These are phyloP conservation scores for Penicillium hesseltinei DNA, from an alignment of 2,329 filamentous ascomycete genomes.

Conservation along the genomic window DNA sequence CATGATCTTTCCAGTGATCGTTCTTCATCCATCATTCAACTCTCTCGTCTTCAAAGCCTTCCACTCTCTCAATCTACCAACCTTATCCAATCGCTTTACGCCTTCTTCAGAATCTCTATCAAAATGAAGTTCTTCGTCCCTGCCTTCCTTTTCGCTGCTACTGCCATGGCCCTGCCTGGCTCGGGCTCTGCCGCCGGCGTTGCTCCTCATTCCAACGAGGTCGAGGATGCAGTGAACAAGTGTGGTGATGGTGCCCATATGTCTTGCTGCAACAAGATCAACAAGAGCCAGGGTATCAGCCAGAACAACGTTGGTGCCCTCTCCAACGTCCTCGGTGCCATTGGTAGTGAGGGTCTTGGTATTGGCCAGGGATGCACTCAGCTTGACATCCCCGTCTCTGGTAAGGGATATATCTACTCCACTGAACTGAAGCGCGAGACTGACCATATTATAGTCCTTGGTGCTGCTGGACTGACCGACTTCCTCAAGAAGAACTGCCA, in stretches of 20 bases:
- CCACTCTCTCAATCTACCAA: neutral
- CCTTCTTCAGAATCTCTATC: neutral
- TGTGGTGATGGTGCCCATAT: conserved; percentile 27
- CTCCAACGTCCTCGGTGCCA: conserved; percentile 25
- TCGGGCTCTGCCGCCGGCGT: conserved; percentile 1
- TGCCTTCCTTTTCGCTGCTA: conserved; percentile 25
- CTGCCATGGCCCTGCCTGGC: conserved; percentile 23
- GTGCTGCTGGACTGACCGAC: conserved; percentile 16
- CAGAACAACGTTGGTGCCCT: conserved; percentile 25
- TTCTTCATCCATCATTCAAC: conserved; percentile 8
- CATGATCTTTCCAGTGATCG: neutral
- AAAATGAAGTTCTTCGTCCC: conserved; percentile 32
- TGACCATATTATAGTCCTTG: conserved; percentile 13
- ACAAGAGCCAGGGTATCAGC: conserved; percentile 22
- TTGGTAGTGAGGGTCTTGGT: conserved; percentile 27
- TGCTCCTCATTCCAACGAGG: conserved; percentile 1
- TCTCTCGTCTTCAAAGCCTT: conserved; percentile 3
- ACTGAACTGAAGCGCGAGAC: neutral
- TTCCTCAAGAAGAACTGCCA: conserved; percentile 32
- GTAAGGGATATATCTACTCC: conserved; percentile 16
- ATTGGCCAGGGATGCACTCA: conserved; percentile 32
- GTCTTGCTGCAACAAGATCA: conserved; percentile 33
- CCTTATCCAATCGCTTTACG: neutral
- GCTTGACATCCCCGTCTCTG: conserved; percentile 25
- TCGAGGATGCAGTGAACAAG: conserved; percentile 21